Conservation (phyloP, 257 asterid genomes). For the Nicotiana paniculata region DNA sequence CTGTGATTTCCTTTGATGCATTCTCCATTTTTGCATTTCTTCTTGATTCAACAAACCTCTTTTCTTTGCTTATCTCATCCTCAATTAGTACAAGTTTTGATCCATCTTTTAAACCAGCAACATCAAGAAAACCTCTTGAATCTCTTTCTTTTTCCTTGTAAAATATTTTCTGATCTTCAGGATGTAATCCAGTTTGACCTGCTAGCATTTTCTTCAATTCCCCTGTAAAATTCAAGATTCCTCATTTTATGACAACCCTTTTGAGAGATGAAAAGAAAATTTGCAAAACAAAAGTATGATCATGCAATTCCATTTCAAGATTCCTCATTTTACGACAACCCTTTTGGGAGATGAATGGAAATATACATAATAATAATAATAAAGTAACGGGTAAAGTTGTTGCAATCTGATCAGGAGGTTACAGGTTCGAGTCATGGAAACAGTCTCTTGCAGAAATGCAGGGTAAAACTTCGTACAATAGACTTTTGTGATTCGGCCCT, state of each 20-base stretch:
- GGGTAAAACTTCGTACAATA: fast-evolving
- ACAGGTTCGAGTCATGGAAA: too few species aligned
- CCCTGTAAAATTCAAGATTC: constrained; percentile 34
- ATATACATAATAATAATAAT: background rate
- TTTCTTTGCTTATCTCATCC: constrained; percentile 61
- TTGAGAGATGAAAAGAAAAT: background rate
- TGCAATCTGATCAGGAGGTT: too few species aligned
- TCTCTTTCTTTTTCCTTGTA: constrained; percentile 74
- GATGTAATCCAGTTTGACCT: constrained; percentile 53
- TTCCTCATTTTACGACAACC: background rate
- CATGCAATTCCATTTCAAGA: background rate
- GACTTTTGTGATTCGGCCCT: too few species aligned
- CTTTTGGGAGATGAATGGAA: background rate
- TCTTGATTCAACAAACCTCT: constrained; percentile 35
- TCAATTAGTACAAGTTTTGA: constrained; percentile 59
- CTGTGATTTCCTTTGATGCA: constrained; percentile 58
- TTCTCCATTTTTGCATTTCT: constrained; percentile 50
- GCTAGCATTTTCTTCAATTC: constrained; percentile 73
- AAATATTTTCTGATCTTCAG: constrained; percentile 62
- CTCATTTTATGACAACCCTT: background rate
- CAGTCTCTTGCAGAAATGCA: fast-evolving
- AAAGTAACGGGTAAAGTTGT: too few species aligned
- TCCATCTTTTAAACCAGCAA: constrained; percentile 62
- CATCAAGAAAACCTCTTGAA: constrained; percentile 63
- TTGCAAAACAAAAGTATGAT: background rate